These are phyloP conservation scores for cucumber (Cucumis sativus) DNA, from an alignment of 306 rosid species.

Conservation along the genomic window DNA sequence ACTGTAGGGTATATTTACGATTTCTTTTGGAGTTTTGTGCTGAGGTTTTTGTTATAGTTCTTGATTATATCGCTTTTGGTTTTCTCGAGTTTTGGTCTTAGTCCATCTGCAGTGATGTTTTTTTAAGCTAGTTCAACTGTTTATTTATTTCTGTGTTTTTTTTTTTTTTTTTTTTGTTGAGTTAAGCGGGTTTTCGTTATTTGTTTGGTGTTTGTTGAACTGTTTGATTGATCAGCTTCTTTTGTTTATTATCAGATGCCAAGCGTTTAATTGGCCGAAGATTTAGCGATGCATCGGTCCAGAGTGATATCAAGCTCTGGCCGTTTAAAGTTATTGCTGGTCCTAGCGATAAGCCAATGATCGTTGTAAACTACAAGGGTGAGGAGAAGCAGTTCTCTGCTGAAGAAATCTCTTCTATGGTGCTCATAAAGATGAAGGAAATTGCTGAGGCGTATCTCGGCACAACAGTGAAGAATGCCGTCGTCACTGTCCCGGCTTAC, in stretches of 20 bases:
- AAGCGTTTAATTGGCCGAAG: slow-evolving; percentile 60
- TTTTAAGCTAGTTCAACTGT: background rate
- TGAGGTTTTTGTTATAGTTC: background rate
- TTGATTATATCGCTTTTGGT: background rate
- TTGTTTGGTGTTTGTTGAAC: background rate
- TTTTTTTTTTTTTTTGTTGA: too few species aligned
- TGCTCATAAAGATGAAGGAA: slow-evolving; percentile 52
- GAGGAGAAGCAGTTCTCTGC: slow-evolving; percentile 55
- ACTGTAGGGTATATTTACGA: background rate
- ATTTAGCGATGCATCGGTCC: slow-evolving; percentile 35
- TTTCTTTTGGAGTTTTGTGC: background rate
- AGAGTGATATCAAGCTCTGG: slow-evolving; percentile 60
- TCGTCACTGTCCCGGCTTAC: slow-evolving; percentile 54
- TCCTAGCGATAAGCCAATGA: slow-evolving; percentile 49
- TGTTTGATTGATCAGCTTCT: background rate
- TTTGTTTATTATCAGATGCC: slow-evolving; percentile 24
- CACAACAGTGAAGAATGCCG: slow-evolving; percentile 38
- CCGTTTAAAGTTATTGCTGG: slow-evolving; percentile 48
- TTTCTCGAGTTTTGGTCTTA: background rate
- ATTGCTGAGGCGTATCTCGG: slow-evolving; percentile 58
- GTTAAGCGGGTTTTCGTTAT: background rate
- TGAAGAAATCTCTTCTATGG: slow-evolving; percentile 67
- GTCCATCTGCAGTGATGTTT: background rate
- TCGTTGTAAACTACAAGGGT: slow-evolving; percentile 42
- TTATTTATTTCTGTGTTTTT: background rate